Base-by-base conservation (phyloP, 805 yeast species). In the Spathaspora sp. region DNA sequence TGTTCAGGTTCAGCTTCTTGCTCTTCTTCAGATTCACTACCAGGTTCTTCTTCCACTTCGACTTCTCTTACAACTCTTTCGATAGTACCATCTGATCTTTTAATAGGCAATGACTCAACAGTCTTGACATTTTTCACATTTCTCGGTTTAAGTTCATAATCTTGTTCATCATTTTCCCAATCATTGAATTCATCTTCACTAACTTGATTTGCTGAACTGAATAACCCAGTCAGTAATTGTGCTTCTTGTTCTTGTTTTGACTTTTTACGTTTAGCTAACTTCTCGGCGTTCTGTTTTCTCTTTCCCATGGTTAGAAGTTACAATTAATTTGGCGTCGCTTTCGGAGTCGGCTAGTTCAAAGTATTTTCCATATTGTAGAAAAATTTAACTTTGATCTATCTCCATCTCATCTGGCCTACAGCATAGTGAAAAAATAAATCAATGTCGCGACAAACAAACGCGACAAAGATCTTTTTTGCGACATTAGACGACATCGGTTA, bases 91-190 rank as follows among this genome's bases (percentile, higher is more conserved):
- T 83, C 89, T 14, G 77, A 75, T 4, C 77, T 73, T 60, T 86
- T 87, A 49, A 92, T 88, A 0, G 98, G 98, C 50, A 93, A 75
- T 10, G 87, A 85, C 63, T 88, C 97, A 5, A 79, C 76, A 3
- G 73, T 76, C 4, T 72, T 74, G 5, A 73, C 77, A 10, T 68
- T 69, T 17, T 69, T 68, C 56, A 82, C 68, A 2, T 66, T 60
- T 65, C 98, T 79, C 1, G 97, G 96, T 51, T 64, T 69, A 57
- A 76, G 68, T 64, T 92, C 98, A 60, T 89, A 91, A 50, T 82
- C 92, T 60, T 84, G 88, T 60, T 89, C 96, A 52, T 80, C 85
- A 51, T 86, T 79, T n/a, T 84, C 89, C 86, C 85, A 82, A 52
- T 77, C 72, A 46, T 43, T 26, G 47, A 49, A 8, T 9, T 53